Evolutionary conservation across 148 eudicot genomes (phyloP).

Genomic region (Chenopodium quinoa): DNA sequence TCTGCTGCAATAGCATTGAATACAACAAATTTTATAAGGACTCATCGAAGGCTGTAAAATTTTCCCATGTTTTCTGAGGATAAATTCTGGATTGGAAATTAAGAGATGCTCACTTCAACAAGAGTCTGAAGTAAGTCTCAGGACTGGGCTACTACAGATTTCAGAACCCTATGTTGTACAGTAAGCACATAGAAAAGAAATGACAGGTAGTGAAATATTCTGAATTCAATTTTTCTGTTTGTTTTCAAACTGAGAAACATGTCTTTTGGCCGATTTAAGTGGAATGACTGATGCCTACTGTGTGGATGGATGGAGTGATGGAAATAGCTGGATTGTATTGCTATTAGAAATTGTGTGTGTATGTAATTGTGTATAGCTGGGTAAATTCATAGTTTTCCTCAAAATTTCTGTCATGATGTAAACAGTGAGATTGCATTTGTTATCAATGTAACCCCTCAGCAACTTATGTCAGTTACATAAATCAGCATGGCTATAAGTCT

Average conservation of each 20-base stretch:
- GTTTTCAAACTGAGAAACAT: too few species aligned
- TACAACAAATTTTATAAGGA: slow-evolving; percentile 85
- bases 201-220: neutral
- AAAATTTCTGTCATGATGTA: neutral
- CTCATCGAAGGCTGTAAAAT: slow-evolving; percentile 73
- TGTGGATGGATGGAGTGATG: neutral
- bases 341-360: neutral
- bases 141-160: neutral
- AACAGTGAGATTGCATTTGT: too few species aligned
- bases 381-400: neutral
- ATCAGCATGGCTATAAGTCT: too few species aligned
- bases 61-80: neutral
- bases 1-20: slow-evolving; percentile 63
- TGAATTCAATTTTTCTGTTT: neutral
- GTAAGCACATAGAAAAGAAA: neutral
- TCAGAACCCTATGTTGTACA: slow-evolving; percentile 12
- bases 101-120: neutral
- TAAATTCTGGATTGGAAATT: neutral
- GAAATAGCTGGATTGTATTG: neutral
- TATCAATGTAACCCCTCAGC: neutral
- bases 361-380: neutral
- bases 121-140: neutral
- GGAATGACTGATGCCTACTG: neutral
- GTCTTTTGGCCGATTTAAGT: neutral
- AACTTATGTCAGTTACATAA: neutral